Evolutionary conservation across 2,329 filamentous ascomycete species (phyloP).

Genomic region (Ascochyta pisi): DNA sequence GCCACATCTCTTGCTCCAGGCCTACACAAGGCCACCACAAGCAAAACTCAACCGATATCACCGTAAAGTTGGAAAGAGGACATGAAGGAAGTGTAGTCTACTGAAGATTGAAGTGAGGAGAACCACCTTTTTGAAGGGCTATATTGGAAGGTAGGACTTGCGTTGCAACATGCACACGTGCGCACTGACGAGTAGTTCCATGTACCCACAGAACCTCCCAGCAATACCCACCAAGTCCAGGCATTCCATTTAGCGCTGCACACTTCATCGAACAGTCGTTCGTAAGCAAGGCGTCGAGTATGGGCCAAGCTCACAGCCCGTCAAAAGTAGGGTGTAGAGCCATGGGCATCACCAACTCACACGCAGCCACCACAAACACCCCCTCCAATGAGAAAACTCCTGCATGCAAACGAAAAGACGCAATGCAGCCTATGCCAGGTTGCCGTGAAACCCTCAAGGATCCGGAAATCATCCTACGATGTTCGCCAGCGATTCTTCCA

Average conservation of each 20-base stretch:
- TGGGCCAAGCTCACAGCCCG: slow-evolving; percentile 11
- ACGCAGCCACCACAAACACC: slow-evolving; percentile 35
- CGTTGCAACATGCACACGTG: slow-evolving; percentile 4
- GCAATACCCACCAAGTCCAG: slow-evolving; percentile 31
- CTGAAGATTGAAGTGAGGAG: slow-evolving; percentile 29
- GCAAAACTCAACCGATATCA: not conserved
- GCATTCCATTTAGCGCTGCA: slow-evolving; percentile 16
- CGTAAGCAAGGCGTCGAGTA: slow-evolving; percentile 12
- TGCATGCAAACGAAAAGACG: slow-evolving; percentile 44
- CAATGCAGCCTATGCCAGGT: slow-evolving; percentile 37
- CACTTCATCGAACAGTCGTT: slow-evolving; percentile 3
- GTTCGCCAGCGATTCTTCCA: slow-evolving; percentile 32
- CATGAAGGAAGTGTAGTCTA: slow-evolving; percentile 25
- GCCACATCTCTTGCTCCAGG: not conserved
- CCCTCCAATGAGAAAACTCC: slow-evolving; percentile 43
- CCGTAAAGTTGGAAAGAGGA: slow-evolving; percentile 26
- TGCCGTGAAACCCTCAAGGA: slow-evolving; percentile 30
- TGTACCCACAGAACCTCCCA: slow-evolving; percentile 16
- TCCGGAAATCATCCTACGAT: slow-evolving; percentile 37
- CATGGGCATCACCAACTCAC: slow-evolving; percentile 23
- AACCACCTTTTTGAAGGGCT: slow-evolving; percentile 26
- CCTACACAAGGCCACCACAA: not conserved
- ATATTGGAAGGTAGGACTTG: slow-evolving; percentile 31
- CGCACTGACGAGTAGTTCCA: slow-evolving; percentile 2
- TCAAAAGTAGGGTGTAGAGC: slow-evolving; percentile 1